phyloP scores from a whole-genome alignment of 2,329 filamentous ascomycete species.

The Colletotrichum tropicicola region DNA sequence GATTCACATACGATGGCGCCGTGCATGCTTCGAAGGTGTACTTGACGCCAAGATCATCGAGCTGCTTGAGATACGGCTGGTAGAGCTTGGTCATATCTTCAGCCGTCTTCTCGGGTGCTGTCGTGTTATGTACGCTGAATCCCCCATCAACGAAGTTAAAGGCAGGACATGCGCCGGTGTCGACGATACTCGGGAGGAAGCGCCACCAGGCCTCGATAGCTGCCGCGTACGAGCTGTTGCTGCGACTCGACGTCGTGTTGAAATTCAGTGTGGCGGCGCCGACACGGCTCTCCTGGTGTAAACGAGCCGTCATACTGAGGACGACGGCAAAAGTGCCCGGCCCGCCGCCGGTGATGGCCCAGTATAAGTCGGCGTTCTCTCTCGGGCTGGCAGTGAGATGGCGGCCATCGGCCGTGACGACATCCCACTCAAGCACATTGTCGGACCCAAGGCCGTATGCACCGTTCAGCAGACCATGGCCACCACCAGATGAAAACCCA shows the following conservation, averaged over 20 bases:
- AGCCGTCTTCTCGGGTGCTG: too few species aligned
- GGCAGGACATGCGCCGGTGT: too few species aligned
- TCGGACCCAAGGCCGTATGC: slow-evolving; percentile 61
- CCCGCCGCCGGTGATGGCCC: slow-evolving; percentile 62
- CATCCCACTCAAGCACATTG: slow-evolving; percentile 57
- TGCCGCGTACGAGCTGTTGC: slow-evolving; percentile 34
- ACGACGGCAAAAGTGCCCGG: slow-evolving; percentile 62
- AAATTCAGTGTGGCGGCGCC: slow-evolving; percentile 26
- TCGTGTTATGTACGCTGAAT: too few species aligned
- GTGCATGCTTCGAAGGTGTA: too few species aligned
- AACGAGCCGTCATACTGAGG: not conserved
- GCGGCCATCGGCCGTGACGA: slow-evolving; percentile 54
- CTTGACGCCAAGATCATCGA: too few species aligned
- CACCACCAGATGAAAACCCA: slow-evolving; percentile 64
- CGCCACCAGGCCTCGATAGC: not conserved
- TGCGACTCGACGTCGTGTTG: slow-evolving; percentile 4
- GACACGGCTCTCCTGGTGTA: not conserved
- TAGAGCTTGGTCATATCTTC: too few species aligned
- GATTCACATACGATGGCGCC: too few species aligned
- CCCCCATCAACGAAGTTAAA: too few species aligned
- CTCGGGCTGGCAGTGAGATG: slow-evolving; percentile 49
- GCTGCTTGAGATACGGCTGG: too few species aligned
- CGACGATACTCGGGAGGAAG: too few species aligned
- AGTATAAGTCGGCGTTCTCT: slow-evolving; percentile 60
- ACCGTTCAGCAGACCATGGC: slow-evolving; percentile 55